Evolutionary conservation across 2,329 filamentous ascomycete genomes (phyloP), one percentile per base, ranked within the genome.

Genomic region (Didymella sp.): DNA sequence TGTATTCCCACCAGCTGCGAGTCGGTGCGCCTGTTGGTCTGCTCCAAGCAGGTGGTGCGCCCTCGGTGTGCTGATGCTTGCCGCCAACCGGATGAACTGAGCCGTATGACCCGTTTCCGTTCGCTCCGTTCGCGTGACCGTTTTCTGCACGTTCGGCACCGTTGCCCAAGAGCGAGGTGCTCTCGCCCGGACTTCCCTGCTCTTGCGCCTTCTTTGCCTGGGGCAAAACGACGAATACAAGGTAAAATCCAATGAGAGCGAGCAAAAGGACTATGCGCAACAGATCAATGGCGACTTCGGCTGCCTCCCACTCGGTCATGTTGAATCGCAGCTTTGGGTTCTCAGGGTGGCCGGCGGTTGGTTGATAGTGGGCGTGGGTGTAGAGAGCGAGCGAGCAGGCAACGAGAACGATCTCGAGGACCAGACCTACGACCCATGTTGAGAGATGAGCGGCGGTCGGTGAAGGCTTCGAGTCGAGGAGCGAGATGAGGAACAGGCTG

Each of bases 1-100:
- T 81, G 75, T 99, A 99, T 73, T 98, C 93, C 87, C 90, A 96
- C 95, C 95, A 99, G 49, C 88, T 95, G 65, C 90, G 92, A 66
- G 90, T 90, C 2, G 92, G 93, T 8, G 92, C 85, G 62, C 91
- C 94, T 33, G 89, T 89, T 2, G 93, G 93, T 66, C 94, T 89
- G 75, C 96, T 96, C 82, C 96, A 98, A 6, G 90, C 91, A 9
- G 89, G 87, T 22, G 86, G 85, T 48, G 86, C 84, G 56, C 91
- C 88, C 60, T 82, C 76, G 21, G 81, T 74, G 61, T 80, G 76
- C 45, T 78, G 58, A 51, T 80, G 72, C 60, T 79, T 78, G 63
- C 76, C 75, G 62, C 80, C 71, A 11, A 69, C 77, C 11, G 73
- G 70, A 33, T 73, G 66, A 6, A 80, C 78, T 28, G 83, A 76